Evolutionary conservation across 192 early-diverging fungal species (phyloP), one percentile per base, ranked within the genome.

Genomic region (Geranomyces variabilis): DNA sequence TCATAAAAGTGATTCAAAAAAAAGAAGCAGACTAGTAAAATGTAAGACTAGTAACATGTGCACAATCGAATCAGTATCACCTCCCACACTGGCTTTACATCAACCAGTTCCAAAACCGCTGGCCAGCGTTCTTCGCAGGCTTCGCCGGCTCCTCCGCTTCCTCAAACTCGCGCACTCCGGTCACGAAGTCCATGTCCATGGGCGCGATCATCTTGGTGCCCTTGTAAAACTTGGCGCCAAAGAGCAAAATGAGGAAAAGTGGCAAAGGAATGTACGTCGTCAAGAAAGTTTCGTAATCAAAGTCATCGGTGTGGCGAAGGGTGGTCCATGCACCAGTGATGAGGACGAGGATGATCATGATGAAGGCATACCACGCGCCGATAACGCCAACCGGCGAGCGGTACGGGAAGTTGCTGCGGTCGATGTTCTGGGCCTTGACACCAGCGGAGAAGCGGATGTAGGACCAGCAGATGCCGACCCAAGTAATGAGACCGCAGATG

Each of bases 371-470:
- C 41, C 43, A 64, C 5, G 63, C 63, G 19, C 63, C 63, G 14
- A n/a, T 22, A 4, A 64, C 63, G 10, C 63, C 63, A 22, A 64
- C 15, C 4, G 63, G 63, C 34, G 19, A 43, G 15, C 19, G 15
- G 63, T 64, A 64, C 33, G 63, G 63, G 63, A 64, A 29, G 41
- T 45, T 41, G 34, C 4, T 24, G 15, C 63, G 63, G 44, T 21
- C 21, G 29, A 64, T 64, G 43, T 64, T 63, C 41, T 66, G 57
- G 22, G 43, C 14, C 73, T 66, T 60, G 51, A 66, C 4, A 12
- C 59, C 26, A 26, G 45, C 29, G 15, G 67, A 21, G 73, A 81
- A 81, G 1, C 76, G 64, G 36, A 81, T 31, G 65, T 81, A 77
- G 9, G 70, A 66, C 36, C 77, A n/a, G 46, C 55, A 75, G 49